These are phyloP conservation scores for Acrocalymma vagum DNA, from an alignment of 2,329 filamentous ascomycete species.

Conservation along the genomic window DNA sequence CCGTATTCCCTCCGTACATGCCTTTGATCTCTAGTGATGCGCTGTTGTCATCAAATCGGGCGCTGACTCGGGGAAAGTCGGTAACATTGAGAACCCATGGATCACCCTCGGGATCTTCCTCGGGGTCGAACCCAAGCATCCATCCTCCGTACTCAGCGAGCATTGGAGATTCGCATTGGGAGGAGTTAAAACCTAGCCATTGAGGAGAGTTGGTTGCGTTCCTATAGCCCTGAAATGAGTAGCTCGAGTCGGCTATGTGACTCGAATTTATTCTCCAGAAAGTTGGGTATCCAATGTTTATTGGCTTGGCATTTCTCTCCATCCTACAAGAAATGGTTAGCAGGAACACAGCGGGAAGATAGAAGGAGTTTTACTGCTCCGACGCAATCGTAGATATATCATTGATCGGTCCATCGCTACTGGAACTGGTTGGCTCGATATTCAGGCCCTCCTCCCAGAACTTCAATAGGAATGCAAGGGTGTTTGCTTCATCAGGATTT, in stretches of 20 bases:
- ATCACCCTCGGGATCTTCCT: too few relatives aligned
- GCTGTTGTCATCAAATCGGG: constrained; percentile 3
- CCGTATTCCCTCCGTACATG: constrained; percentile 2
- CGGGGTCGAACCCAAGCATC: constrained; percentile 1
- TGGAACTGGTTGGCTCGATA: constrained; percentile 1
- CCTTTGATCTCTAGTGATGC: constrained; percentile 8
- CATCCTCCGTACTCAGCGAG: constrained; percentile 5
- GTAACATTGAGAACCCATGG: too few relatives aligned
- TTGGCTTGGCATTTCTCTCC: constrained; percentile 3
- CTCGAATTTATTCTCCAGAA: constrained; percentile 1
- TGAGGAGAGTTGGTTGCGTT: constrained; percentile 1
- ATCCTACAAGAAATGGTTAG: too few relatives aligned
- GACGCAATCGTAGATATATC: constrained; percentile 7
- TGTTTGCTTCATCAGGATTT: constrained; percentile 4
- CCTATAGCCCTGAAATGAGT: constrained; percentile 8
- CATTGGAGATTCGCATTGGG: constrained; percentile 1
- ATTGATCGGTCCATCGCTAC: constrained; percentile 2
- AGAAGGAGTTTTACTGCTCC: too few relatives aligned
- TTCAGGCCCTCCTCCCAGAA: constrained; percentile 4
- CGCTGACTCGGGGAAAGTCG: constrained; percentile 4
- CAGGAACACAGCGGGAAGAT: too few relatives aligned
- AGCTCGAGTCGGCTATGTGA: constrained; percentile 5
- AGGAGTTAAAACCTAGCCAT: constrained; percentile 5
- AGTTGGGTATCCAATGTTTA: background rate
- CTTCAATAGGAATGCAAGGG: constrained; percentile 6